phyloP scores from a whole-genome alignment of 768 basidiomycete species.

The Tremella mesenterica region DNA sequence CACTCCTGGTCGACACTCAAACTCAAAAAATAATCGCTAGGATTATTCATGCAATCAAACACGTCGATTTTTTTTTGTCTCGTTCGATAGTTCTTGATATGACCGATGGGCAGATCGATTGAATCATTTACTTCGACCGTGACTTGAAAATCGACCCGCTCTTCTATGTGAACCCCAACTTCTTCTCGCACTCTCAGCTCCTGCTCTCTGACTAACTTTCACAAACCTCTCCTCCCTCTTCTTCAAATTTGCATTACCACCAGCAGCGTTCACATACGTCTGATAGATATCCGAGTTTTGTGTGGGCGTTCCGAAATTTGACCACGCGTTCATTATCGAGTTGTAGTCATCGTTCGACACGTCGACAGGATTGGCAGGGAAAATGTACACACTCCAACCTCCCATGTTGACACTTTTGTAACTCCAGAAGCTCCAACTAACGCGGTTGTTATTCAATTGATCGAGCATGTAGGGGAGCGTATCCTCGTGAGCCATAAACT shows the following conservation, averaged over 20 bases:
- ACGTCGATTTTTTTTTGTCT: no score
- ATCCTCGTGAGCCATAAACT: constrained; percentile 32
- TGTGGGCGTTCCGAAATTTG: constrained; percentile 20
- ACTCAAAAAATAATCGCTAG: no score
- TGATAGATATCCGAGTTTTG: constrained; percentile 10
- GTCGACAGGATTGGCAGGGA: constrained; percentile 16
- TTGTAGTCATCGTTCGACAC: constrained; percentile 30
- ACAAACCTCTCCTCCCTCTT: constrained; percentile 1
- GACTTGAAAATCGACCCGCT: not conserved
- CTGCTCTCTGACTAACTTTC: not conserved
- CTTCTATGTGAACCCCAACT: not conserved
- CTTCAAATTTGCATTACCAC: constrained; percentile 10
- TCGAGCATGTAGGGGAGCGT: constrained; percentile 29
- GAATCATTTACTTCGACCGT: no score
- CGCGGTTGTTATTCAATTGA: constrained; percentile 20
- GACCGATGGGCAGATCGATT: no score
- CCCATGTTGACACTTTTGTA: constrained; percentile 19
- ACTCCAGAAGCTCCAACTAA: constrained; percentile 34
- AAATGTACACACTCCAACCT: constrained; percentile 33
- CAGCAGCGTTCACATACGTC: constrained; percentile 17
- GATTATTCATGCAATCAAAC: no score
- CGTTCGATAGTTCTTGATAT: no score
- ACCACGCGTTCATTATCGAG: constrained; percentile 21
- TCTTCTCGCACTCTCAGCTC: not conserved
- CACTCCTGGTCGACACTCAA: no score